Base-by-base conservation (phyloP, 345 rosid species). In the Physaria fendleri region DNA sequence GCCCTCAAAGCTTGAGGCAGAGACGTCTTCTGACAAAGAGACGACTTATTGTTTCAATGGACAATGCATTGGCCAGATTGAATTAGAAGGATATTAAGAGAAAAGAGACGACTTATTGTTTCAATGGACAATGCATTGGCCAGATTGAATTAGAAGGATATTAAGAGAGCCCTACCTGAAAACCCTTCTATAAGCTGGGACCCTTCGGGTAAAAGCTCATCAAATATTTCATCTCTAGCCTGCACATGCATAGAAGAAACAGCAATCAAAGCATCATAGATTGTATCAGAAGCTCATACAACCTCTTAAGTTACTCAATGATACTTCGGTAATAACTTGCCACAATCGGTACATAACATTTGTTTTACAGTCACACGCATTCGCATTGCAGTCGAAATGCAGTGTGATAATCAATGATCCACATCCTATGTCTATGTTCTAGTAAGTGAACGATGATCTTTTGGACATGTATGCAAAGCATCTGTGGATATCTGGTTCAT, bases 211-310 rank as follows among this genome's bases (percentile, higher is more conserved):
- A 80, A 73, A 72, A 76, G 76, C 65, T 78, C 92, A 64, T 87
- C 94, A 28, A 77, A 63, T 1, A 75, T 65, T 15, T 78, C 81
- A 59, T 70, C 84, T 62, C 76, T 77, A 69, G 81, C 97, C 99
- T 94, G 57, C 56, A 64, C 39, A 68, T 32, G 12, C 32, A 66
- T 51, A 42, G 5, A 55, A 69, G 56, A 52, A 14, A 34, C 44
- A 74, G 23, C 48, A 41, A 42, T 25, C 20, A 30, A 0, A 25
- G 7, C 47, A 49, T 35, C 32, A 14, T 40, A 21, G n/a, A 21
- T 4, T 23, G 8, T 29, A 42, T 11, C 43, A 54, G 5, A 48
- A 23, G 6, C 17, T 17, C 15, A 14, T 9, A 17, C 54, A 46
- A 27, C 40, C 32, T 56, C 35, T 21, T 28, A 52, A 27, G 42